Conservation (phyloP, 2,329 filamentous ascomycete species). For the Pochonia chlamydosporia region DNA sequence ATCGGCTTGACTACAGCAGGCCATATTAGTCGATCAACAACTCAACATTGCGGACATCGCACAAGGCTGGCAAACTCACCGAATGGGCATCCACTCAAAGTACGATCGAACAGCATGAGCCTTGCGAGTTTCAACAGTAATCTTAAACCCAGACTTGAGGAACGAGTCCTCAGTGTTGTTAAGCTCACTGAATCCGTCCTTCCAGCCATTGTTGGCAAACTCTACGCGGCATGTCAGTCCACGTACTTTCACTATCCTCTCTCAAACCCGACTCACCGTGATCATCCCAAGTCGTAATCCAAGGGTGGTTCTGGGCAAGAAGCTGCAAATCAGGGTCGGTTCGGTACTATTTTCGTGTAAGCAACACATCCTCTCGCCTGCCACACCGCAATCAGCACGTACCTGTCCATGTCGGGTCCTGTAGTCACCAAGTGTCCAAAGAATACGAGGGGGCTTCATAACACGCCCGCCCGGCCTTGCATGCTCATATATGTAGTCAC, state of each 20-base stretch:
- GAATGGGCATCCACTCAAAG: conserved; percentile 51
- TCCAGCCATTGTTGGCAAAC: conserved; percentile 60
- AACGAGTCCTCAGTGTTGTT: conserved; percentile 66
- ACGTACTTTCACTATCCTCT: too few relatives aligned
- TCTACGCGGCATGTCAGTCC: conserved; percentile 24
- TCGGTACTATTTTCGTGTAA: conserved; percentile 24
- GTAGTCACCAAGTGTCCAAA: conserved; percentile 35
- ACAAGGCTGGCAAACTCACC: too few relatives aligned
- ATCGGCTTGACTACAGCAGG: conserved; percentile 44
- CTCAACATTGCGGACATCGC: too few relatives aligned
- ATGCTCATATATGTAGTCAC: conserved; percentile 62
- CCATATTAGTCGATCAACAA: not conserved
- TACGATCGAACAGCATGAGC: conserved; percentile 68
- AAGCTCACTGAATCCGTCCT: conserved; percentile 52
- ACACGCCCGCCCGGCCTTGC: conserved; percentile 14
- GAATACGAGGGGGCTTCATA: conserved; percentile 20
- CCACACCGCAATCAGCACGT: conserved; percentile 5
- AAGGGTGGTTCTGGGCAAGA: conserved; percentile 34
- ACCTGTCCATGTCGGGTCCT: conserved; percentile 33
- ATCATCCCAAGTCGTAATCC: conserved; percentile 42
- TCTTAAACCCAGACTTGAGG: conserved; percentile 42
- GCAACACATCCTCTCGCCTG: not conserved
- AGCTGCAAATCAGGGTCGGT: conserved; percentile 35
- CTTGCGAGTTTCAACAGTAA: conserved; percentile 68
- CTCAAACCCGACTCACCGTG: conserved; percentile 35